A percentile compares a stretch with the other conserved stretches of the same genome.
Conservation (phyloP, 805 yeast species). For the Blastobotrys mokoenaii region DNA sequence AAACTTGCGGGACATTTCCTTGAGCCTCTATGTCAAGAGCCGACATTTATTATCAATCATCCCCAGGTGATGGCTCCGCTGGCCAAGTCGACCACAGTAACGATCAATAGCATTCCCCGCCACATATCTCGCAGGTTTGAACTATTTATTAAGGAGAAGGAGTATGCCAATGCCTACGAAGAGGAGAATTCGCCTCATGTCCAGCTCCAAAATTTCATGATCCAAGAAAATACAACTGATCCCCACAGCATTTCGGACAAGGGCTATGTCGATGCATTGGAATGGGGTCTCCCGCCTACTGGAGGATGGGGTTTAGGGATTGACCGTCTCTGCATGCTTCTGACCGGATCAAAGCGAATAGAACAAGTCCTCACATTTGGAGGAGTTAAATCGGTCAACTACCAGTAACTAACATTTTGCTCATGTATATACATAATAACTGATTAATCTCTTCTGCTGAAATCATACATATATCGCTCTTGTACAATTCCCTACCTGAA, state of each 20-base stretch:
- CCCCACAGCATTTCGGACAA: constrained; percentile 68
- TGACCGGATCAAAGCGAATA: constrained; percentile 59
- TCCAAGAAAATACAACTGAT: constrained; percentile 46
- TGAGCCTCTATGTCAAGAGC: constrained; percentile 56
- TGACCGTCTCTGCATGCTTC: constrained; percentile 77
- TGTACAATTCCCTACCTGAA: too few species aligned
- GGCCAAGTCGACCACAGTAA: constrained; percentile 50
- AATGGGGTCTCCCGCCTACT: constrained; percentile 93
- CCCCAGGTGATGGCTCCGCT: constrained; percentile 83
- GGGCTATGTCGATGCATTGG: constrained; percentile 66
- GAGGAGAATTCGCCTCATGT: constrained; percentile 84
- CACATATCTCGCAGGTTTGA: constrained; percentile 67
- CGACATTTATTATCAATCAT: constrained; percentile 72
- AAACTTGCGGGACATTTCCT: constrained; percentile 50
- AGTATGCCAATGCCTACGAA: constrained; percentile 87
- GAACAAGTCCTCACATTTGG: constrained; percentile 22
- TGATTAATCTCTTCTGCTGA: too few species aligned
- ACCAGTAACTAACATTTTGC: constrained; percentile 10
- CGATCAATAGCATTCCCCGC: constrained; percentile 23
- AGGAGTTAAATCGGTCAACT: constrained; percentile 16
- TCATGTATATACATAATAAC: too few species aligned
- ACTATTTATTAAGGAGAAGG: constrained; percentile 69
- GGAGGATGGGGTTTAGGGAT: constrained; percentile 98
- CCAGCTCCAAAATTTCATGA: constrained; percentile 55
- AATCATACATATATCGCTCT: too few species aligned